These are phyloP conservation scores for Pneumocystis oryctolagi DNA, from an alignment of 1,139 yeast species.

Conservation along the genomic window DNA sequence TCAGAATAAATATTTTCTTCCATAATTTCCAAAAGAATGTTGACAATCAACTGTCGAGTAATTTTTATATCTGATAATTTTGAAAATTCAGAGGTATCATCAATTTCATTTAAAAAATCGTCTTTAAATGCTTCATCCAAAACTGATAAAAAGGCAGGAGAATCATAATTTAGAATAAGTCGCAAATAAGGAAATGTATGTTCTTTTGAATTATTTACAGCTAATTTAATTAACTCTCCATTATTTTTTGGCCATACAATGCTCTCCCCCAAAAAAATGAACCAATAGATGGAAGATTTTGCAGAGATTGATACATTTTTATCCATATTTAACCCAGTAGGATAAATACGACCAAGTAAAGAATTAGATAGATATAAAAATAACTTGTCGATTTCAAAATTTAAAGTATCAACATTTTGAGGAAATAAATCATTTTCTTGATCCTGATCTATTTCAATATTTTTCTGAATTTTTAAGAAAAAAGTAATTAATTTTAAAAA, in stretches of 20 bases:
- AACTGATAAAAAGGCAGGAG: slow-evolving; percentile 46
- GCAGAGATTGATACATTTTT: slow-evolving; percentile 24
- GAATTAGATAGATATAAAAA: slow-evolving; percentile 51
- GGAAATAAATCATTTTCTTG: slow-evolving; percentile 8
- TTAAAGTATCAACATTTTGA: not conserved
- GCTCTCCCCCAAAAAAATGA: slow-evolving; percentile 41
- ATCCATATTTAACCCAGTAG: slow-evolving; percentile 42
- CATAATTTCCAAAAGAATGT: slow-evolving; percentile 42
- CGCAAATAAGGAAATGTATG: slow-evolving; percentile 47
- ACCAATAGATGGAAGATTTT: slow-evolving; percentile 35
- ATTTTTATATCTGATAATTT: slow-evolving; percentile 24
- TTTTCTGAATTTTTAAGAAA: slow-evolving; percentile 1
- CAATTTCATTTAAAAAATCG: slow-evolving; percentile 36
- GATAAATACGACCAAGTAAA: slow-evolving; percentile 67
- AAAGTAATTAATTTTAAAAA: slow-evolving; percentile 26
- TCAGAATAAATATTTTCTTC: slow-evolving; percentile 24
- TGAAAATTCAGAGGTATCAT: slow-evolving; percentile 12
- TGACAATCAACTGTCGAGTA: slow-evolving; percentile 52
- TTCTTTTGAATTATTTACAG: slow-evolving; percentile 21
- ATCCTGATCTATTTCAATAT: slow-evolving; percentile 1
- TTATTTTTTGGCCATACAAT: slow-evolving; percentile 34
- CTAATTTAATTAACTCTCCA: slow-evolving; percentile 19
- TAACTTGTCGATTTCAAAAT: slow-evolving; percentile 26
- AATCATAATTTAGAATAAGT: slow-evolving; percentile 35
- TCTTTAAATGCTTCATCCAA: slow-evolving; percentile 73